phyloP scores from a whole-genome alignment of 2,329 filamentous ascomycete genomes.

The Botrytis byssoidea region DNA sequence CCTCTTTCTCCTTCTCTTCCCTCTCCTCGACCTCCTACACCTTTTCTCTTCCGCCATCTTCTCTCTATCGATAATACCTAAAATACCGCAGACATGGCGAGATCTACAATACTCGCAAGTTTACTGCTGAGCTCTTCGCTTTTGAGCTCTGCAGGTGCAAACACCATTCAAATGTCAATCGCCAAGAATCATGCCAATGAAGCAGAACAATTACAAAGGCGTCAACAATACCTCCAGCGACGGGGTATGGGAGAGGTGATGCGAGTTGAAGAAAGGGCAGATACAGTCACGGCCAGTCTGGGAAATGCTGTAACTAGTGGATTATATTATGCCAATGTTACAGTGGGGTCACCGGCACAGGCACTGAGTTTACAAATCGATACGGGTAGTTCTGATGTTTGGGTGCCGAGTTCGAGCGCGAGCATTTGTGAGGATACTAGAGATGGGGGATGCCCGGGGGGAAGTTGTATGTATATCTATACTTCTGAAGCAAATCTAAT shows the following conservation, averaged over 20 bases:
- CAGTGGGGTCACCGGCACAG: slow-evolving; percentile 59
- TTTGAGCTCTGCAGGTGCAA: slow-evolving; percentile 7
- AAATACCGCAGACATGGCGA: slow-evolving; percentile 4
- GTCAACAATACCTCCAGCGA: slow-evolving; percentile 21
- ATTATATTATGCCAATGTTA: slow-evolving; percentile 49
- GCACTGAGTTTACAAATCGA: slow-evolving; percentile 55
- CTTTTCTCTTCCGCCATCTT: neutral
- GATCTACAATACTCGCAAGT: slow-evolving; percentile 5
- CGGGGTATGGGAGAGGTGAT: slow-evolving; percentile 17
- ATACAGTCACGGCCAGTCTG: slow-evolving; percentile 28
- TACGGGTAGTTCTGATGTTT: slow-evolving; percentile 63
- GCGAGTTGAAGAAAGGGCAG: slow-evolving; percentile 22
- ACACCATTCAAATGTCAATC: slow-evolving; percentile 31
- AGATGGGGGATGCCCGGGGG: slow-evolving; percentile 45
- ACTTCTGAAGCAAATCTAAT: neutral
- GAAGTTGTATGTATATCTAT: slow-evolving; percentile 45
- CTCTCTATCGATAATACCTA: neutral
- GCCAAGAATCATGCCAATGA: slow-evolving; percentile 27
- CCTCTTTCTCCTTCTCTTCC: neutral
- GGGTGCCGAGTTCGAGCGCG: slow-evolving; percentile 47
- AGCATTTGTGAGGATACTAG: slow-evolving; percentile 35
- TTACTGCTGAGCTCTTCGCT: slow-evolving; percentile 17
- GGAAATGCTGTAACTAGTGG: slow-evolving; percentile 54
- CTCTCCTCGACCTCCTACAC: neutral
- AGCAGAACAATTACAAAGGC: slow-evolving; percentile 28